Base-by-base conservation (phyloP, 495 filamentous ascomycete genomes). In the Penicillium bovifimosum region DNA sequence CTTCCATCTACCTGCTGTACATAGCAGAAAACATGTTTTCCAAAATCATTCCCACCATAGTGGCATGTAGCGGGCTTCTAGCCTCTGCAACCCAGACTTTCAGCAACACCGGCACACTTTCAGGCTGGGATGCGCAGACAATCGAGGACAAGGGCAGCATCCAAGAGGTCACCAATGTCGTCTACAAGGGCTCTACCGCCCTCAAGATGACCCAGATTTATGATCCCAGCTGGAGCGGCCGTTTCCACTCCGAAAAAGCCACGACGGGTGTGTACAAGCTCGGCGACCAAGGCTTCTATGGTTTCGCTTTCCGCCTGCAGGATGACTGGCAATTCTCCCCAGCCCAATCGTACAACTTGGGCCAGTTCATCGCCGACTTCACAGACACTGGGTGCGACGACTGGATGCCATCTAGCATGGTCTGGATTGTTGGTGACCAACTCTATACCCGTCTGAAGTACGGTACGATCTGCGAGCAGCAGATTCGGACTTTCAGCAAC, bases 351-450 rank as follows among this genome's bases (percentile, higher is more conserved):
- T 82, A 74, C 62, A 79, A 80, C 56, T 47, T 81, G 36, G 77
- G 72, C 0, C 79, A 82, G 53, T 82, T 80, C 63, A 82, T 82
- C 55, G 76, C 76, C 49, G 68, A 80, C 54, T 79, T 80, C 57
- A 59, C 58, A 1, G 68, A 75, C 50, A 65, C 70, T 3, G 64
- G 67, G 17, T 79, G 78, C 47, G 78, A 80, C 42, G 69, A 70
- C 36, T 82, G 60, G 47, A 79, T 80, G 76, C 79, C 79, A 0
- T 70, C 68, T 14, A 74, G 66, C 34, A 79, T 82, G 79, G 61
- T 82, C 26, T 79, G 74, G 72, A 41, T 80, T 33, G 58, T 61
- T 9, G 77, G 76, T 0, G 55, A 74, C 55, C 67, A 76, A 58
- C 73, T 82, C 1, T 59, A 60, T 29, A 67, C 75, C 6, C 71